phyloP scores from a whole-genome alignment of 2,329 filamentous ascomycete species.

The Alternaria atra region DNA sequence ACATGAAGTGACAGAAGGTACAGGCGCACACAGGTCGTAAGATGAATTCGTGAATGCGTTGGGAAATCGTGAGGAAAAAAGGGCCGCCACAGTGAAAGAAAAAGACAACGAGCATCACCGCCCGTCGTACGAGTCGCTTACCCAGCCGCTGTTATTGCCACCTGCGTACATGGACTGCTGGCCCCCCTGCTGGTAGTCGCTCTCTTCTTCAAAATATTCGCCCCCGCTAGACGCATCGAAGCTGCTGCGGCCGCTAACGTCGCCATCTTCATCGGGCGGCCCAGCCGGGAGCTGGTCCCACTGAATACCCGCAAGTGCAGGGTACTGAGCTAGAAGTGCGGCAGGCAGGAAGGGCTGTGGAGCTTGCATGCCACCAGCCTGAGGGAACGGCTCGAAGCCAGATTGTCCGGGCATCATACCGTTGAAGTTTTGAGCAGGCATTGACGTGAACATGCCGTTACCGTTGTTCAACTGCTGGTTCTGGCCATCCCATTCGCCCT shows the following conservation, averaged over 20 bases:
- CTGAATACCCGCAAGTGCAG: slow-evolving; percentile 87
- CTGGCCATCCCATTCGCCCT: slow-evolving; percentile 66
- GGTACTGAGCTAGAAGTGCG: slow-evolving; percentile 89
- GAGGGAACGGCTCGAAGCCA: slow-evolving; percentile 46
- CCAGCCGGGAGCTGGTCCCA: slow-evolving; percentile 80
- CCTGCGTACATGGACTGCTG: slow-evolving; percentile 42
- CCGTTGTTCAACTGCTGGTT: slow-evolving; percentile 65
- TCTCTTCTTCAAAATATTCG: slow-evolving; percentile 76
- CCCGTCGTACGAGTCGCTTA: slow-evolving; percentile 42
- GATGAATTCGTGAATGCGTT: slow-evolving; percentile 16
- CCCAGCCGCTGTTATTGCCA: slow-evolving; percentile 45
- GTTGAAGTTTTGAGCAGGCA: slow-evolving; percentile 41
- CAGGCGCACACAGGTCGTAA: slow-evolving; percentile 6
- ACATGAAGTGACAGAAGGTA: slow-evolving; percentile 12
- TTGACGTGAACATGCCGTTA: slow-evolving; percentile 54
- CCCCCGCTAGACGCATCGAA: slow-evolving; percentile 76
- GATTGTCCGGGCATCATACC: slow-evolving; percentile 47
- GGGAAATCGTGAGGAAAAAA: slow-evolving; percentile 3
- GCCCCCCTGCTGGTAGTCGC: slow-evolving; percentile 55
- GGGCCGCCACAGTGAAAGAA: background rate
- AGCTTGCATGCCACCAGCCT: slow-evolving; percentile 35
- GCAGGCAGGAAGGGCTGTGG: slow-evolving; percentile 71
- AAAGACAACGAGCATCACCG: slow-evolving; percentile 2
- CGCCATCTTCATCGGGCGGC: slow-evolving; percentile 64
- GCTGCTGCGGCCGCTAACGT: slow-evolving; percentile 79